Evolutionary conservation across 805 yeast species (phyloP).

Genomic region (Kazachstania viticola): DNA sequence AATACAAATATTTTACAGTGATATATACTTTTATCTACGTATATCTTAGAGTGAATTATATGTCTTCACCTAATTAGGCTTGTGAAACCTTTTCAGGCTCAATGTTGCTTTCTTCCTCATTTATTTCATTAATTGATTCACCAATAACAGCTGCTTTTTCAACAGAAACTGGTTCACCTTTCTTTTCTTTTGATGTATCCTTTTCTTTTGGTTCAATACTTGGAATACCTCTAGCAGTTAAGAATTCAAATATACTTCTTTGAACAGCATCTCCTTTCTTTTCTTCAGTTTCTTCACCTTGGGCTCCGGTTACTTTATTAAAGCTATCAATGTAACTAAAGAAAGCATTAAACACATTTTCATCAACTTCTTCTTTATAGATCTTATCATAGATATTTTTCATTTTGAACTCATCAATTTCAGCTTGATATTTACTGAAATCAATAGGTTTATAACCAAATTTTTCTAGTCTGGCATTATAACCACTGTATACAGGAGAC

Average conservation of each 20-base stretch:
- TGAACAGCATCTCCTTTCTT: conserved; percentile 22
- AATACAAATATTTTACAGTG: too few relatives aligned
- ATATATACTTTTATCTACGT: too few relatives aligned
- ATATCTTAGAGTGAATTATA: too few relatives aligned
- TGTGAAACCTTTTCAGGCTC: too few relatives aligned
- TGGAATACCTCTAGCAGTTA: conserved; percentile 33
- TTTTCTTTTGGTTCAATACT: conserved; percentile 1
- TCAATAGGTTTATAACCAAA: conserved; percentile 70
- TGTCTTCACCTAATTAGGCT: too few relatives aligned
- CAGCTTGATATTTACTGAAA: conserved; percentile 50
- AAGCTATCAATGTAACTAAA: conserved; percentile 83
- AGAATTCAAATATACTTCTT: conserved; percentile 30
- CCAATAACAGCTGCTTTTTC: too few relatives aligned
- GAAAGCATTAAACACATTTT: conserved; percentile 81
- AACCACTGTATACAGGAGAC: conserved; percentile 82
- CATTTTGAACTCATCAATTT: conserved; percentile 80
- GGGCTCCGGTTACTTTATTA: conserved; percentile 41
- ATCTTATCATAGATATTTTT: conserved; percentile 85
- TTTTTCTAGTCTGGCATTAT: conserved; percentile 56
- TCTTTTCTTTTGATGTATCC: not conserved
- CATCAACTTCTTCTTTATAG: conserved; percentile 79
- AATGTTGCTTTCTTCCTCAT: too few relatives aligned
- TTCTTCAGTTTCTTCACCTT: conserved; percentile 28
- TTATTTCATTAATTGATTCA: too few relatives aligned
- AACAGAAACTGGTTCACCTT: too few relatives aligned